A percentile compares a stretch with the other conserved stretches of the same genome.
Conservation (phyloP, 2,329 filamentous ascomycete genomes). For the Alternaria tenuissima region DNA sequence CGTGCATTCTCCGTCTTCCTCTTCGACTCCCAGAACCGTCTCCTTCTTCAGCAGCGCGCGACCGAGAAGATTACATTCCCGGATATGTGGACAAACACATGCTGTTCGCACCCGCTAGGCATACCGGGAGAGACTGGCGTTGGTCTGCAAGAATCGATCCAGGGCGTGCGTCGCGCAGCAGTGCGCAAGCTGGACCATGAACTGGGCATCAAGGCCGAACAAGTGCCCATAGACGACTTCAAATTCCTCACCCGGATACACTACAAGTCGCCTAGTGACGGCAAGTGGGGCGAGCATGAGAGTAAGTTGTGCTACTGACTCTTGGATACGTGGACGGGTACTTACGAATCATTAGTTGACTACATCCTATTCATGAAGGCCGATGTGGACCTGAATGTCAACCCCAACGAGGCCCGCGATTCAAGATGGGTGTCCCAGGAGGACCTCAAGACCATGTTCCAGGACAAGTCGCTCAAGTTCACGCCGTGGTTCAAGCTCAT, state of each 20-base stretch:
- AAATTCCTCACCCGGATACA: conserved; percentile 95
- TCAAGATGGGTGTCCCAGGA: conserved; percentile 84
- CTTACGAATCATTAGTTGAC: conserved; percentile 70
- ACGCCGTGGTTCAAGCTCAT: conserved; percentile 99
- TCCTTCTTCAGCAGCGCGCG: conserved; percentile 94
- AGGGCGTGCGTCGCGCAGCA: conserved; percentile 89
- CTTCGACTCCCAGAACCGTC: conserved; percentile 90
- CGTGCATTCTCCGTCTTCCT: conserved; percentile 98
- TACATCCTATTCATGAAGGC: conserved; percentile 96
- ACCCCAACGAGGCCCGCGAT: conserved; percentile 87
- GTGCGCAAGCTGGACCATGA: conserved; percentile 95
- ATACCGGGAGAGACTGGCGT: conserved; percentile 90
- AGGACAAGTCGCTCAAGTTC: conserved; percentile 81
- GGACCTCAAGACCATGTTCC: conserved; percentile 84
- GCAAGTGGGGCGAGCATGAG: conserved; percentile 99
- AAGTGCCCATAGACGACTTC: conserved; percentile 92
- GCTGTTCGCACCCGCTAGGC: conserved; percentile 95
- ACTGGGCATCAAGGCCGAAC: conserved; percentile 85
- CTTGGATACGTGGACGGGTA: neutral
- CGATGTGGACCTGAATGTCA: conserved; percentile 82
- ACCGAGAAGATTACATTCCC: conserved; percentile 98
- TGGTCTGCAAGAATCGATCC: conserved; percentile 78
- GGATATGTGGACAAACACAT: conserved; percentile 99
- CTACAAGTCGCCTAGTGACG: conserved; percentile 96
- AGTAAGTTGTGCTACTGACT: conserved; percentile 64